These are phyloP conservation scores for Dioscorea alata DNA, from an alignment of 106 monocot species.

Conservation along the genomic window DNA sequence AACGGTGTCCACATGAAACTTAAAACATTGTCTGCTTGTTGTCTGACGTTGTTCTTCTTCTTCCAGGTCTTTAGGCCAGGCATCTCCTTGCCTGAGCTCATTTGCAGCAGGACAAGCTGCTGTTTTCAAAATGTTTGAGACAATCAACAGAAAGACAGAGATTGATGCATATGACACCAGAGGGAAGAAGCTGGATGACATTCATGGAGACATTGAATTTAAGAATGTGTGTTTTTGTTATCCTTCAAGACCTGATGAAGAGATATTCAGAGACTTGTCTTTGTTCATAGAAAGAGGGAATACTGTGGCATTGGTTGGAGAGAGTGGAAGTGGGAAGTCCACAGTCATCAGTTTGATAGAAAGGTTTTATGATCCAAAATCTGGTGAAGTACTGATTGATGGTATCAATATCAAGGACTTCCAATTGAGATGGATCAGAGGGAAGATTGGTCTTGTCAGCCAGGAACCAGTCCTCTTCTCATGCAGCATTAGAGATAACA, in stretches of 20 bases:
- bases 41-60: constrained; percentile 3
- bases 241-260: constrained; percentile 28
- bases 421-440: constrained; percentile 53
- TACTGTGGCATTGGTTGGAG: constrained; percentile 29
- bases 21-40: background rate
- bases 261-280: constrained; percentile 21
- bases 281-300: constrained; percentile 17
- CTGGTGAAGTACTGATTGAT: constrained; percentile 17
- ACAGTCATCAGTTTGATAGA: constrained; percentile 28
- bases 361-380: constrained; percentile 35
- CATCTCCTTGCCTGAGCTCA: constrained; percentile 26
- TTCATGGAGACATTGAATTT: constrained; percentile 30
- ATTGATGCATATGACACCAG: constrained; percentile 27
- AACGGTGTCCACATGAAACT: background rate
- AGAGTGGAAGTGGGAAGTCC: constrained; percentile 41
- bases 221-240: constrained; percentile 31
- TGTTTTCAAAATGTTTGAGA: constrained; percentile 37
- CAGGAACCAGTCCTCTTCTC: constrained; percentile 60
- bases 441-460: constrained; percentile 63
- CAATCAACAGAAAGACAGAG: constrained; percentile 29
- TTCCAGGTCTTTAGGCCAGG: constrained; percentile 29
- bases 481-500: constrained; percentile 52
- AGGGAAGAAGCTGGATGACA: constrained; percentile 19
- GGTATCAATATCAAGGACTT: constrained; percentile 23
- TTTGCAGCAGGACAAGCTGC: constrained; percentile 31